Conservation (phyloP, 2,329 filamentous ascomycete genomes). For the Apiospora saccharicola region DNA sequence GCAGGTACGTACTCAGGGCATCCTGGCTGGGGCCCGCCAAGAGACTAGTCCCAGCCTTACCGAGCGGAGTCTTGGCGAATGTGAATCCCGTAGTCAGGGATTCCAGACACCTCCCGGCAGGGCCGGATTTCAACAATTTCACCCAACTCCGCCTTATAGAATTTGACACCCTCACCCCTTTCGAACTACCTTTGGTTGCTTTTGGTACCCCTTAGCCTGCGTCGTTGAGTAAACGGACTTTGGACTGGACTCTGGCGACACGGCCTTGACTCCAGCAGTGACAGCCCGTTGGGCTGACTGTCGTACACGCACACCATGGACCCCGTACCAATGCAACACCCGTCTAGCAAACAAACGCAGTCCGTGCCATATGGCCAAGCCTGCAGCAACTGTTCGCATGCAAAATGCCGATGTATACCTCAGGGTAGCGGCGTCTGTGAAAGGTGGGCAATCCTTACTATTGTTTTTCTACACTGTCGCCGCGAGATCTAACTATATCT, state of each 20-base stretch:
- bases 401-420: conserved; percentile 26
- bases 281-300: not conserved
- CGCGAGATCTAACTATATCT: not conserved
- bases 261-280: not conserved
- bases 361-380: conserved; percentile 27
- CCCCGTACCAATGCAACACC: not conserved
- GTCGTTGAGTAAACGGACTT: not conserved
- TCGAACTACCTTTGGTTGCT: not conserved
- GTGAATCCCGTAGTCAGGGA: not conserved
- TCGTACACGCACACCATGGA: not conserved
- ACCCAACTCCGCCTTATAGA: conserved; percentile 3
- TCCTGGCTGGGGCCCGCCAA: not conserved
- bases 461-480: not conserved
- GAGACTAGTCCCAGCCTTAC: conserved; percentile 7
- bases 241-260: not conserved
- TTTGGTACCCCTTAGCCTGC: not conserved
- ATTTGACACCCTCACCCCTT: not conserved
- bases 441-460: conserved; percentile 18
- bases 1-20: not conserved
- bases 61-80: conserved; percentile 1
- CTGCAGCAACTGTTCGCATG: conserved; percentile 27
- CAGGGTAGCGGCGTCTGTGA: conserved; percentile 24
- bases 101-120: not conserved
- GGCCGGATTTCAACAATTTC: not conserved
- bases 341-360: not conserved